Conservation (phyloP, 805 yeast genomes). For the Ogataea populi-albae region DNA sequence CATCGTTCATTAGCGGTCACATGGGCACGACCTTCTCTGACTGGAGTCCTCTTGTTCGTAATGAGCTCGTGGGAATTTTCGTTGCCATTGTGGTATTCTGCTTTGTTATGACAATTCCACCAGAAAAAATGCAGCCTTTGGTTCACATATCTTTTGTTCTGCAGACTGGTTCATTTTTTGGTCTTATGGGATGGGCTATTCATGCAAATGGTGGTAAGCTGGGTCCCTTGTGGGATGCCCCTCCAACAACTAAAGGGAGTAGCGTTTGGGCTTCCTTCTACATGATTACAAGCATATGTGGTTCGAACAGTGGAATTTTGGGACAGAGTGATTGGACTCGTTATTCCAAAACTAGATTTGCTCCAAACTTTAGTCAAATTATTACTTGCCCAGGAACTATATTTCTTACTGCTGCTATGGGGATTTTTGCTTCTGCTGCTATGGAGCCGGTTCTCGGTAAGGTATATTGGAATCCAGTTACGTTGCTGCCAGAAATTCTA, state of each 20-base stretch:
- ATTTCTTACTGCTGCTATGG: constrained; percentile 70
- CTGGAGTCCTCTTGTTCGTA: constrained; percentile 35
- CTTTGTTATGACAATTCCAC: constrained; percentile 34
- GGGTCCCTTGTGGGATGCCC: constrained; percentile 25
- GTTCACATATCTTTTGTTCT: constrained; percentile 24
- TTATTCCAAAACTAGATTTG: constrained; percentile 27
- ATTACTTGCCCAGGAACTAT: constrained; percentile 46
- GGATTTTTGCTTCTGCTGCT: constrained; percentile 52
- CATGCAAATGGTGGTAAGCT: constrained; percentile 30
- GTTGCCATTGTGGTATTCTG: constrained; percentile 40
- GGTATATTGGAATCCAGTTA: constrained; percentile 53
- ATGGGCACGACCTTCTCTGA: constrained; percentile 25
- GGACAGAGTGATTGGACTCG: constrained; percentile 45
- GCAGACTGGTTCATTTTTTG: constrained; percentile 27
- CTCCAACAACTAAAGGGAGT: constrained; percentile 21
- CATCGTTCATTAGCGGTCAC: constrained; percentile 28
- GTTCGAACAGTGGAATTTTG: constrained; percentile 37
- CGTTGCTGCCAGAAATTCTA: constrained; percentile 40
- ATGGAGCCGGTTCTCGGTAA: constrained; percentile 44
- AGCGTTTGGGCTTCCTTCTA: constrained; percentile 41
- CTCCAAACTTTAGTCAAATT: constrained; percentile 19
- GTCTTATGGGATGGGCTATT: constrained; percentile 29
- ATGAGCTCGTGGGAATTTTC: constrained; percentile 39
- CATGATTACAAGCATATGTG: constrained; percentile 40
- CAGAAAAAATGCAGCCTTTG: constrained; percentile 30